These are phyloP conservation scores for Gaeumannomyces tritici DNA, from an alignment of 2,329 filamentous ascomycete genomes.

Conservation along the genomic window DNA sequence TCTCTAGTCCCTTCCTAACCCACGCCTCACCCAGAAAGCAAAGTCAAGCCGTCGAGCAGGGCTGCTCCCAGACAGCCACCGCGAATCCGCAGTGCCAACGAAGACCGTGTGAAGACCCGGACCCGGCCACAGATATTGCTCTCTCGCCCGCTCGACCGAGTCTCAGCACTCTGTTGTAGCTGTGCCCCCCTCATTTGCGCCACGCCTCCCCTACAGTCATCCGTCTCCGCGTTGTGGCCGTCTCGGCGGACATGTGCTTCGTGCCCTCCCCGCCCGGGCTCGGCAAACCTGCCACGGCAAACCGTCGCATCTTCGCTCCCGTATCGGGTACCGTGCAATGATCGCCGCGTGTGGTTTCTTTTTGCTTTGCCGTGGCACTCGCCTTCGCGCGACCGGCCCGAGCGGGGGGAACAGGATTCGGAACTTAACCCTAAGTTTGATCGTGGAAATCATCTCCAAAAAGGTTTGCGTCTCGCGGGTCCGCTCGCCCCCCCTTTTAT, in stretches of 20 bases:
- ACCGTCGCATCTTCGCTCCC: constrained; percentile 53
- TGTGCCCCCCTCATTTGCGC: constrained; percentile 34
- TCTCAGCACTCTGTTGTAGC: not conserved
- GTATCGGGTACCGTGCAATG: constrained; percentile 41
- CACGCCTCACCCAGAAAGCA: constrained; percentile 1
- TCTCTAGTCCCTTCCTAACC: constrained; percentile 1
- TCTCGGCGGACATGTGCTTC: constrained; percentile 48
- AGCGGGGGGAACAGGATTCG: constrained; percentile 54
- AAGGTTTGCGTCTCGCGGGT: constrained; percentile 58
- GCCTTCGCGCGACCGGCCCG: constrained; percentile 30
- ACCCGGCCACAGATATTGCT: not conserved
- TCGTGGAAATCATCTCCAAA: constrained; percentile 45
- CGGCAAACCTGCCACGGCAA: constrained; percentile 25
- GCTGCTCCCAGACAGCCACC: not conserved
- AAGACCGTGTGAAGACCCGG: not conserved
- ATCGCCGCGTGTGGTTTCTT: constrained; percentile 36
- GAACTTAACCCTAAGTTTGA: constrained; percentile 95
- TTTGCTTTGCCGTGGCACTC: constrained; percentile 24
- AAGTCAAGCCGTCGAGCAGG: not conserved
- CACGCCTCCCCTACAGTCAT: constrained; percentile 72
- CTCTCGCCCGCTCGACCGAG: not conserved
- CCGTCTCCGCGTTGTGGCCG: constrained; percentile 56
- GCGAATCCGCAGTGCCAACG: not conserved
- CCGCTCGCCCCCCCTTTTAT: constrained; percentile 61
- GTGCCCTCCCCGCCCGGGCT: constrained; percentile 30